Evolutionary conservation across 176 grass and related monocot species (phyloP).

Genomic region (Avena insularis): DNA sequence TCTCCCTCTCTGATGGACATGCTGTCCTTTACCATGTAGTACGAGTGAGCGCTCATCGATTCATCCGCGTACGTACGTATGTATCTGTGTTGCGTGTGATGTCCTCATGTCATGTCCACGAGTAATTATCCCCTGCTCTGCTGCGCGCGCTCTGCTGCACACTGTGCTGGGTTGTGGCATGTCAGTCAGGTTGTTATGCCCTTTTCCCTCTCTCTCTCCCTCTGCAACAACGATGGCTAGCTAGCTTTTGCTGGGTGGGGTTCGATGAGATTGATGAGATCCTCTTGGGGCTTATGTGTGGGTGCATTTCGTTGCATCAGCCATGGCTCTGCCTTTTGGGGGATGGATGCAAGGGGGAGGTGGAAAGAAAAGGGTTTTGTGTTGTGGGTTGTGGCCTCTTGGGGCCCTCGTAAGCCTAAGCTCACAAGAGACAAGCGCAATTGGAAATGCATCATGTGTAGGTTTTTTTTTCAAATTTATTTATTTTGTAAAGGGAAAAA

Average conservation of each 20-base stretch:
- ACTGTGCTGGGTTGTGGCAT: constrained; percentile 19
- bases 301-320: constrained; percentile 27
- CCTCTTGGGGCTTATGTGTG: neutral
- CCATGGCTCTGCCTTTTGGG: constrained; percentile 31
- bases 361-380: constrained; percentile 2
- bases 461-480: constrained; percentile 19
- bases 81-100: neutral
- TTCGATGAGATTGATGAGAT: constrained; percentile 26
- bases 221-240: neutral
- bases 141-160: neutral
- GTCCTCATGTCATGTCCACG: neutral
- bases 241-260: constrained; percentile 18
- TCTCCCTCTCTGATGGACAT: constrained; percentile 2
- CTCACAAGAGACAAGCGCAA: constrained; percentile 49
- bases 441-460: constrained; percentile 31
- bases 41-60: neutral
- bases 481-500: neutral
- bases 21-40: neutral
- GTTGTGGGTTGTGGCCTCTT: constrained; percentile 20
- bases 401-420: neutral
- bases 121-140: constrained; percentile 9
- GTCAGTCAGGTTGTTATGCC: constrained; percentile 23
- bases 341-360: neutral
- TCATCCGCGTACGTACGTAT: neutral
- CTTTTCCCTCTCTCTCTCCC: neutral